A percentile compares a stretch with the other conserved stretches of the same genome.
Conservation (phyloP, 2,329 filamentous ascomycete species). For the Talaromyces amestolkiae region DNA sequence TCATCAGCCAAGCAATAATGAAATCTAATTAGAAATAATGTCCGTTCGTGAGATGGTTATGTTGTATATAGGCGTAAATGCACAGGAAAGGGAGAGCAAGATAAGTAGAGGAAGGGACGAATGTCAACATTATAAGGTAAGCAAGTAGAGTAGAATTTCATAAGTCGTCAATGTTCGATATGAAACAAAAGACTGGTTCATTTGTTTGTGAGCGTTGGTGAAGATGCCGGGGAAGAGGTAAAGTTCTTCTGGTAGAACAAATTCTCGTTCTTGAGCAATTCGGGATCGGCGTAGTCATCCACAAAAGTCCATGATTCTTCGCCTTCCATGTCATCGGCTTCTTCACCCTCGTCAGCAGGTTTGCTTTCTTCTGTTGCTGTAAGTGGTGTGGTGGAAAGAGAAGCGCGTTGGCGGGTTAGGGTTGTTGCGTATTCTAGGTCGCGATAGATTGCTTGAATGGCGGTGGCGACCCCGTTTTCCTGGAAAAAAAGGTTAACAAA, state of each 20-base stretch:
- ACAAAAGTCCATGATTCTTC: slow-evolving; percentile 91
- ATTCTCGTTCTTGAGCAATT: slow-evolving; percentile 32
- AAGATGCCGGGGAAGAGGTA: background rate
- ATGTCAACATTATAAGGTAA: background rate
- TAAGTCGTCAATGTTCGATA: background rate
- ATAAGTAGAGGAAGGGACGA: background rate
- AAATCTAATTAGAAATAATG: background rate
- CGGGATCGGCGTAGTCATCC: slow-evolving; percentile 58
- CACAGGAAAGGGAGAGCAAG: background rate
- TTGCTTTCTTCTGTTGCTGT: slow-evolving; percentile 31
- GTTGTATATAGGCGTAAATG: slow-evolving; percentile 8
- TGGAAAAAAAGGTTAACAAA: slow-evolving; percentile 42
- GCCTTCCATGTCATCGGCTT: slow-evolving; percentile 43
- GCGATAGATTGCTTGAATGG: slow-evolving; percentile 89
- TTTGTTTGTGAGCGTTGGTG: background rate
- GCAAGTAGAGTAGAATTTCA: background rate
- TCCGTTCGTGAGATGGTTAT: background rate
- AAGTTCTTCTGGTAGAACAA: background rate
- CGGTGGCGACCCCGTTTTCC: slow-evolving; percentile 87
- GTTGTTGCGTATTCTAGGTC: slow-evolving; percentile 90
- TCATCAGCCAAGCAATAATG: background rate
- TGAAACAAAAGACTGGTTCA: background rate
- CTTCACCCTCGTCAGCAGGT: background rate
- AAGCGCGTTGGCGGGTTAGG: slow-evolving; percentile 65
- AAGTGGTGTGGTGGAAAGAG: slow-evolving; percentile 35